Evolutionary conservation across 495 filamentous ascomycete genomes (phyloP).

Genomic region (Hypomontagnella monticulosa): DNA sequence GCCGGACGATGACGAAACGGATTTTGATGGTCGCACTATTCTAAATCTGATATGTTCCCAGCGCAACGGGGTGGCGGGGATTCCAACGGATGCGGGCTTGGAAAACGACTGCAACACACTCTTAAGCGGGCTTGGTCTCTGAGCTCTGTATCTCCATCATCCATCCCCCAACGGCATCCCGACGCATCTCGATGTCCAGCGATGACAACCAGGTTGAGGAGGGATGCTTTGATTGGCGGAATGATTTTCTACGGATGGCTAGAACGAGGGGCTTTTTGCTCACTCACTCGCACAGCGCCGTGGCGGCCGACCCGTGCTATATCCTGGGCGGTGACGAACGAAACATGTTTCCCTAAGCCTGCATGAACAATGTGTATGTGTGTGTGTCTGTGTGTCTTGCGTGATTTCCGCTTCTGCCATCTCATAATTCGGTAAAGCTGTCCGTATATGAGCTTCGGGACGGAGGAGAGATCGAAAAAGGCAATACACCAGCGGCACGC

Average conservation of each 20-base stretch:
- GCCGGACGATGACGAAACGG: slow-evolving; percentile 5
- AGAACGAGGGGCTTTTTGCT: slow-evolving; percentile 24
- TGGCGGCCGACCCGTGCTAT: not conserved
- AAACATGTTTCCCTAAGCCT: slow-evolving; percentile 16
- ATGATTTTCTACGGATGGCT: slow-evolving; percentile 22
- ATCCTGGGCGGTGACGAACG: slow-evolving; percentile 5
- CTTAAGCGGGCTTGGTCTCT: slow-evolving; percentile 1
- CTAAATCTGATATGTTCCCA: not conserved
- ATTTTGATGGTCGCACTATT: not conserved
- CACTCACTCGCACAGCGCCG: not conserved
- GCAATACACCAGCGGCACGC: slow-evolving; percentile 1
- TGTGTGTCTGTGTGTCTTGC: not conserved
- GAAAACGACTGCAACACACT: slow-evolving; percentile 25
- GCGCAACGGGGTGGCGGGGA: slow-evolving; percentile 2
- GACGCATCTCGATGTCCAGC: slow-evolving; percentile 16
- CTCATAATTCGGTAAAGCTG: not conserved
- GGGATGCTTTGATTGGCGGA: slow-evolving; percentile 23
- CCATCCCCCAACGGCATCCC: slow-evolving; percentile 11
- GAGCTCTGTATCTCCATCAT: slow-evolving; percentile 9
- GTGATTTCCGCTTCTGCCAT: slow-evolving; percentile 8
- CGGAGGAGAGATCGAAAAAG: not conserved
- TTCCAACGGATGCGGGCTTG: slow-evolving; percentile 22
- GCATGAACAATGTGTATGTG: slow-evolving; percentile 11
- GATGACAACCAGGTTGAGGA: slow-evolving; percentile 3
- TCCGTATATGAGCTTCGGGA: slow-evolving; percentile 2